Evolutionary conservation across 345 rosid genomes (phyloP), one percentile per base, ranked within the genome.

Genomic region (Stellera chamaejasme): DNA sequence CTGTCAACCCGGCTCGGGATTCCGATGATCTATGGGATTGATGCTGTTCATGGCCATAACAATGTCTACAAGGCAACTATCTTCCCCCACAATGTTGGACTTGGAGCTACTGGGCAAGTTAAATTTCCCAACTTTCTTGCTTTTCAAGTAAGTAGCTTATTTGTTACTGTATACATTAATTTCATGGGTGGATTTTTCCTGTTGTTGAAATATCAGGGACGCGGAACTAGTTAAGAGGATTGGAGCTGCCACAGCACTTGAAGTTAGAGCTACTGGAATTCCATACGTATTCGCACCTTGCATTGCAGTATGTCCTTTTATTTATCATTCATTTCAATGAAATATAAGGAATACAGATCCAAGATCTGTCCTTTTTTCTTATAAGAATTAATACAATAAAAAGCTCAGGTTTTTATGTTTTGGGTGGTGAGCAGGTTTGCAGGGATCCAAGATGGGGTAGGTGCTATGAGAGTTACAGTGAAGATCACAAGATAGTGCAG

Each of bases 361-460:
- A 11, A 2, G 23, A 19, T 19, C 48, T 14, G 14, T 15, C 45
- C 27, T 27, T 28, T 27, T 27, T 23, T 6, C 3, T 5, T 23
- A n/a, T 12, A 19, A 19, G 23, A 19, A 19, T 1, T 19, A 1
- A 19, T 19, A 19, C 23, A 19, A 19, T 19, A 19, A 19, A 19
- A 19, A 46, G 16, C 10, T 28, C 15, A 2, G 11, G 10, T 58
- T 28, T 36, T 44, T 57, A 12, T 23, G 2, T 13, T 51, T 48
- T 59, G 8, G 9, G 10, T 41, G 2, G 2, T 43, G 6, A 16
- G 58, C 73, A 86, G 97, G 99, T 93, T 26, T 93, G 96, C 55
- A 79, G 97, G 74, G 97, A 93, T 75, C 97, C 97, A 10, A 80
- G 97, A 68, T 93, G 97, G 99, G 94, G 99, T 49, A 69, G 97